phyloP scores from a whole-genome alignment of 2,329 filamentous ascomycete species.

The Pleochaeta shiraiana region DNA sequence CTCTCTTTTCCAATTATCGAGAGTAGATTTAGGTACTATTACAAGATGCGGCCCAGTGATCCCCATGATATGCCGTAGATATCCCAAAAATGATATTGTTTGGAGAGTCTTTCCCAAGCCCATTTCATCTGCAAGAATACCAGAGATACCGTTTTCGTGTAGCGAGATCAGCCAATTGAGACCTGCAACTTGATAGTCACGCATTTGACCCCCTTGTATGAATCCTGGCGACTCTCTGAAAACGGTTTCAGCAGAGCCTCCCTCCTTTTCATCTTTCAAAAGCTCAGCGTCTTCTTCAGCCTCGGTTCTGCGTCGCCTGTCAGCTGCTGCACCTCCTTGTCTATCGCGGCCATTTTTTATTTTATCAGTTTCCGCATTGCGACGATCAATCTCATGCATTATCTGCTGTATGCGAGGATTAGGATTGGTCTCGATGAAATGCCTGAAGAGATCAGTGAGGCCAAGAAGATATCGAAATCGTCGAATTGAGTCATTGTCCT shows the following conservation, averaged over 20 bases:
- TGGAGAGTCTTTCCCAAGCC: conserved; percentile 94
- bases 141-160: conserved; percentile 96
- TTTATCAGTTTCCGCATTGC: conserved; percentile 50
- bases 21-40: conserved; percentile 84
- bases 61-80: conserved; percentile 73
- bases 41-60: conserved; percentile 84
- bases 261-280: conserved; percentile 69
- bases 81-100: conserved; percentile 91
- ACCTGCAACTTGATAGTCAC: conserved; percentile 89
- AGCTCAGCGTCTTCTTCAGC: conserved; percentile 93
- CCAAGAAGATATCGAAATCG: conserved; percentile 90
- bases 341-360: conserved; percentile 52
- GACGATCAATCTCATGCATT: conserved; percentile 83
- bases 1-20: conserved; percentile 97
- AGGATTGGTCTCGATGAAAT: conserved; percentile 96
- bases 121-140: conserved; percentile 97
- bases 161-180: conserved; percentile 96
- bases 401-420: conserved; percentile 89
- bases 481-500: conserved; percentile 91
- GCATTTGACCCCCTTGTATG: conserved; percentile 65
- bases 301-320: conserved; percentile 71
- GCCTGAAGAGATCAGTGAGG: conserved; percentile 88
- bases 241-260: conserved; percentile 65
- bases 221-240: conserved; percentile 91
- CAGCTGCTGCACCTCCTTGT: conserved; percentile 63